Evolutionary conservation across 2,329 filamentous ascomycete species (phyloP).

Genomic region (Acrocalymma vagum): DNA sequence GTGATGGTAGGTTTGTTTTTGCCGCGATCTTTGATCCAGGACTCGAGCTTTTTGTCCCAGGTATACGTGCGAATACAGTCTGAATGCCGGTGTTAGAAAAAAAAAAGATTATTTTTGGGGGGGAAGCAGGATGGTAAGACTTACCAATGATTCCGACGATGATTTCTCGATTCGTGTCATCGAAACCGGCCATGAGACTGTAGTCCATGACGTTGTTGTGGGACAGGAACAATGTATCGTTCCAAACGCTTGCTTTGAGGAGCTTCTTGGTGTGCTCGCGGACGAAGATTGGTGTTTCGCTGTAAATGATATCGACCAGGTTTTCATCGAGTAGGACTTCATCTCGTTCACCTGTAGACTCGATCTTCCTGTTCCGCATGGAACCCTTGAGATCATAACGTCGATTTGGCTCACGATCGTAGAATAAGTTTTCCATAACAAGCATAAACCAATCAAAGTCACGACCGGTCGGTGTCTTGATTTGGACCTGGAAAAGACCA

Average conservation of each 20-base stretch:
- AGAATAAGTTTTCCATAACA: constrained; percentile 98
- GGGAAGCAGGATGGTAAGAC: constrained; percentile 7
- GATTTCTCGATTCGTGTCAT: constrained; percentile 87
- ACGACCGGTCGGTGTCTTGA: constrained; percentile 94
- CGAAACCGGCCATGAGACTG: constrained; percentile 96
- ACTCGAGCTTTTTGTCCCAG: constrained; percentile 99
- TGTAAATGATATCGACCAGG: constrained; percentile 97
- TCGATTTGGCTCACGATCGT: constrained; percentile 87
- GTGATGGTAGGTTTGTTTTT: constrained; percentile 91
- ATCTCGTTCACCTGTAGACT: constrained; percentile 93
- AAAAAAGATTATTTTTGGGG: background rate
- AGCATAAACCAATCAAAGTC: constrained; percentile 95
- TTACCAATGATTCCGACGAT: constrained; percentile 88
- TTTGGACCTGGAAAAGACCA: constrained; percentile 95
- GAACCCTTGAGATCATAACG: constrained; percentile 91
- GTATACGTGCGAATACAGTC: constrained; percentile 99
- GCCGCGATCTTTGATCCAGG: constrained; percentile 98
- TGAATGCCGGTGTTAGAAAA: constrained; percentile 8
- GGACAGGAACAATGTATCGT: constrained; percentile 94
- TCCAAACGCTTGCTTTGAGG: constrained; percentile 90
- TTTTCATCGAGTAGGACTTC: constrained; percentile 98
- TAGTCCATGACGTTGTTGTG: constrained; percentile 99
- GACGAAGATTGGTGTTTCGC: constrained; percentile 90
- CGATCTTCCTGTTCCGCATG: constrained; percentile 98
- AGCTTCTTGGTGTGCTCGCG: constrained; percentile 96